Evolutionary conservation across 2,329 filamentous ascomycete genomes (phyloP).

Genomic region (Sporothrix euskadiensis): DNA sequence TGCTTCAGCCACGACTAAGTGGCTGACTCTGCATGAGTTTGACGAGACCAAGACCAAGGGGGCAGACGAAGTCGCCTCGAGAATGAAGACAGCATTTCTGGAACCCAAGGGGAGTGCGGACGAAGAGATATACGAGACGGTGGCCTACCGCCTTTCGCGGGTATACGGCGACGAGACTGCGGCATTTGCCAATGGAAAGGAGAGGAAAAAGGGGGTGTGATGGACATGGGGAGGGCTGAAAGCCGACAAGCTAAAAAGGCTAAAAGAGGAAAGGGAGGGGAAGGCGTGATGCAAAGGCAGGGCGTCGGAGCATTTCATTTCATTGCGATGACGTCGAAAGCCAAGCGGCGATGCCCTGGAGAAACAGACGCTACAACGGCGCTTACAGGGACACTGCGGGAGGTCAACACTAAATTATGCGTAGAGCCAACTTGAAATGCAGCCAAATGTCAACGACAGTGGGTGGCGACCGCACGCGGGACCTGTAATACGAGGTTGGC

Average conservation of each 20-base stretch:
- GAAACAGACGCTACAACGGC: background rate
- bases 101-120: background rate
- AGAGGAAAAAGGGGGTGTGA: background rate
- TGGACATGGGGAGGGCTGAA: too few relatives aligned
- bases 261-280: background rate
- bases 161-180: background rate
- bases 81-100: background rate
- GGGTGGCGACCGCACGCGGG: background rate
- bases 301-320: background rate
- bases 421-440: background rate
- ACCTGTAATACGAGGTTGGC: slow-evolving; percentile 6
- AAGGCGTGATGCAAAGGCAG: background rate
- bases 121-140: background rate
- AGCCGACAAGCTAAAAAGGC: too few relatives aligned
- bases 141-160: background rate
- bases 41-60: background rate
- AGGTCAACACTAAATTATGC: background rate
- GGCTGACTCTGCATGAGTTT: slow-evolving; percentile 11
- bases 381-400: background rate
- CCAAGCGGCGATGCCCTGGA: background rate
- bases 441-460: background rate
- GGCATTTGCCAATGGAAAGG: background rate
- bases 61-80: background rate
- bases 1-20: background rate
- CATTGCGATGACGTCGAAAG: background rate